These are phyloP conservation scores for Chlamydomonas sphaeroides DNA, from an alignment of 139 green algal species.

Conservation along the genomic window DNA sequence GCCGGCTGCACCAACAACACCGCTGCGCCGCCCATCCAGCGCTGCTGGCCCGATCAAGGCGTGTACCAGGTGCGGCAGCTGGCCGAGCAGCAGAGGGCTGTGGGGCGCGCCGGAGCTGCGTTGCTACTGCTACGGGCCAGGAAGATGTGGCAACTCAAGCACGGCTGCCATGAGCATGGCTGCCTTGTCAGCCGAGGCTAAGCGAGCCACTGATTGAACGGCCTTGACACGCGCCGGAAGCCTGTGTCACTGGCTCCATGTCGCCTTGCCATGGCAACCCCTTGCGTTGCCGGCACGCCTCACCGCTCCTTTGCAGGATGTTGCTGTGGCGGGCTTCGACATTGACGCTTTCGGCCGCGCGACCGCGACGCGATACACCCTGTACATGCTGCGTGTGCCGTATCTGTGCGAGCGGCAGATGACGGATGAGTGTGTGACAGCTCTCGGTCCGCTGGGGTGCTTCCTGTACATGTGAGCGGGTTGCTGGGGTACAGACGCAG, in stretches of 20 bases:
- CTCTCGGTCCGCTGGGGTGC: conserved; percentile 27
- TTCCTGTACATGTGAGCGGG: conserved; percentile 36
- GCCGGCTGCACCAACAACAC: not conserved
- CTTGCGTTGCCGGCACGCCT: no score
- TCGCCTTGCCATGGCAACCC: no score
- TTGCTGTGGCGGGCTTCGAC: conserved; percentile 18
- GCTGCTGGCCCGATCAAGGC: conserved; percentile 34
- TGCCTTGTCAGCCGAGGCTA: not conserved
- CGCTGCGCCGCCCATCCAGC: not conserved
- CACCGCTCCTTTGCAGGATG: not conserved
- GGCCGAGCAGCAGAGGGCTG: conserved; percentile 16
- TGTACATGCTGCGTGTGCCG: conserved; percentile 15
- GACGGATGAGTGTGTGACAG: conserved; percentile 22
- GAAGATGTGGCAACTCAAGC: no score
- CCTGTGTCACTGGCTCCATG: no score
- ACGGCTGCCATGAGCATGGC: no score
- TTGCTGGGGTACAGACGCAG: no score
- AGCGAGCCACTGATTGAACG: no score
- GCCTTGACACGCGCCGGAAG: no score
- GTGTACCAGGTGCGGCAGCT: conserved; percentile 10
- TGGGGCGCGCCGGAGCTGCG: conserved; percentile 5
- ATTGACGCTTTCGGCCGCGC: conserved; percentile 20
- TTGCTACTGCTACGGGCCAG: conserved; percentile 26
- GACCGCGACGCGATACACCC: conserved; percentile 12
- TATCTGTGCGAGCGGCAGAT: conserved; percentile 27